phyloP scores from a whole-genome alignment of 495 filamentous ascomycete genomes.

The Amphirosellinia nigrospora region DNA sequence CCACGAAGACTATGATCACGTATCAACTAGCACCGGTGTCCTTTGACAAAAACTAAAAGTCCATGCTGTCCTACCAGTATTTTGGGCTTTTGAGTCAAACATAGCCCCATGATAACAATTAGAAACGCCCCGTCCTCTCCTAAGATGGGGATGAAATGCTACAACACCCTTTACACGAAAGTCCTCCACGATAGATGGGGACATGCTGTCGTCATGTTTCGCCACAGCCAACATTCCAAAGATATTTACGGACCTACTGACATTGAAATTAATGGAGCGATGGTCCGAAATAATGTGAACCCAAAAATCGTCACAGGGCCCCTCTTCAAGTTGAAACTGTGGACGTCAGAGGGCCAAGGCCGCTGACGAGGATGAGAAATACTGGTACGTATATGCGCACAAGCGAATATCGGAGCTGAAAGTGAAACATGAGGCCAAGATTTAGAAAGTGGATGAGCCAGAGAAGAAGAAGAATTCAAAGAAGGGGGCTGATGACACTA shows the following conservation, averaged over 20 bases:
- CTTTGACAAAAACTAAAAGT: neutral
- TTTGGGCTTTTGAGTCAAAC: neutral
- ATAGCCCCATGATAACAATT: neutral
- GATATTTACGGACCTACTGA: neutral
- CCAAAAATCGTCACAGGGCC: too few relatives aligned
- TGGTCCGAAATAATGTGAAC: neutral
- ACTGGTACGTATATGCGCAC: neutral
- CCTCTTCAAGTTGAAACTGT: too few relatives aligned
- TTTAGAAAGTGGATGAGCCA: neutral
- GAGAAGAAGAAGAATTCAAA: neutral
- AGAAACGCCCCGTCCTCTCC: neutral
- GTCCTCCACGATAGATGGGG: neutral
- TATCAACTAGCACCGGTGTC: neutral
- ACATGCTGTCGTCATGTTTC: neutral
- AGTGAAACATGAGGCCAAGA: neutral
- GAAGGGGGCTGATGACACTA: neutral
- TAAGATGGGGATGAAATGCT: neutral
- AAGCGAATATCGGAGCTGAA: neutral
- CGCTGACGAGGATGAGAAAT: neutral
- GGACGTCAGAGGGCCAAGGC: neutral
- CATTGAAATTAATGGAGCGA: neutral
- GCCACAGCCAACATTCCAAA: neutral
- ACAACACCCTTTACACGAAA: neutral
- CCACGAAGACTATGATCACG: neutral
- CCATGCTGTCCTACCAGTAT: neutral